Evolutionary conservation across 2,329 filamentous ascomycete genomes (phyloP).

Genomic region (Cytospora piceae): DNA sequence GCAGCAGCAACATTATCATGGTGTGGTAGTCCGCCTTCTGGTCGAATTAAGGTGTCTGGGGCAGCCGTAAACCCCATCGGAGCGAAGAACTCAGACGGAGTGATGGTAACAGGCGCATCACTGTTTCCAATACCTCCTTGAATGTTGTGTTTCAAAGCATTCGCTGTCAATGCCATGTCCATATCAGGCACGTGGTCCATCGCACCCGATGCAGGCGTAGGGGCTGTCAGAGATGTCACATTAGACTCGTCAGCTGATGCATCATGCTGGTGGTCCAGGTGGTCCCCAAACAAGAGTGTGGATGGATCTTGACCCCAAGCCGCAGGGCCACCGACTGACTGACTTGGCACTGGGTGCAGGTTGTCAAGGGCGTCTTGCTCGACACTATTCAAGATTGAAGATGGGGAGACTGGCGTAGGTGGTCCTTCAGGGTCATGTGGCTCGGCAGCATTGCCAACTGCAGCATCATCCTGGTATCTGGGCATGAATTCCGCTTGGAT

Average conservation of each 20-base stretch:
- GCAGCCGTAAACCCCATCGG: slow-evolving; percentile 10
- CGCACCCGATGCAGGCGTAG: slow-evolving; percentile 15
- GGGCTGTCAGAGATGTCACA: slow-evolving; percentile 17
- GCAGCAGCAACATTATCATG: not conserved
- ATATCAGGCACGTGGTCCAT: slow-evolving; percentile 6
- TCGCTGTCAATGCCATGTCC: slow-evolving; percentile 13
- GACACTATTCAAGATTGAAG: slow-evolving; percentile 28
- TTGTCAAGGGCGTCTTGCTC: slow-evolving; percentile 25
- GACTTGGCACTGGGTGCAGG: not conserved
- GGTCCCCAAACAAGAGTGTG: slow-evolving; percentile 9
- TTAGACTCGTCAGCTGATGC: slow-evolving; percentile 14
- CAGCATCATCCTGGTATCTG: slow-evolving; percentile 1
- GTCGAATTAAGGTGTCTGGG: slow-evolving; percentile 7
- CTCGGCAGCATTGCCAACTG: not conserved
- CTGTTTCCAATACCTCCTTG: slow-evolving; percentile 5
- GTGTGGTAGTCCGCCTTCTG: not conserved
- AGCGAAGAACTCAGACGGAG: slow-evolving; percentile 25
- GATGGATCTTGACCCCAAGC: slow-evolving; percentile 21
- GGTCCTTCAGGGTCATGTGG: slow-evolving; percentile 8
- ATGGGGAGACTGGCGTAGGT: slow-evolving; percentile 26
- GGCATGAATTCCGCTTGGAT: slow-evolving; percentile 25
- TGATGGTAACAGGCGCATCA: slow-evolving; percentile 23
- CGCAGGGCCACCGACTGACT: slow-evolving; percentile 1
- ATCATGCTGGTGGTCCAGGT: slow-evolving; percentile 18
- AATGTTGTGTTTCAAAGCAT: slow-evolving; percentile 12